phyloP scores from a whole-genome alignment of 2,329 filamentous ascomycete genomes.

The Tolypocladium endophyticum region DNA sequence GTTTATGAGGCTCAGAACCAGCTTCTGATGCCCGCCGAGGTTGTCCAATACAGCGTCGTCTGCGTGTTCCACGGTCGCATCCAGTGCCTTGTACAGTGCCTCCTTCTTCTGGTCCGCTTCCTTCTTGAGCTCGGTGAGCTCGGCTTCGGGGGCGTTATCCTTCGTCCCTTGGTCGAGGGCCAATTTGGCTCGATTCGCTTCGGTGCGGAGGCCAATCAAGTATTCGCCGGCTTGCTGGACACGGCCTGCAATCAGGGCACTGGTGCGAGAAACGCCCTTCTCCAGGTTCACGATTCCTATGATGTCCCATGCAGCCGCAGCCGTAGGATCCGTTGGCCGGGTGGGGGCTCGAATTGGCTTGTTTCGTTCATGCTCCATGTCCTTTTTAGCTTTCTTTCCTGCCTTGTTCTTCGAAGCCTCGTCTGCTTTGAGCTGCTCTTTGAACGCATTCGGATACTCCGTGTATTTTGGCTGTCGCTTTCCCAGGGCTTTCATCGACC shows the following conservation, averaged over 20 bases:
- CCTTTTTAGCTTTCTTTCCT: conserved; percentile 33
- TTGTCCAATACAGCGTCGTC: conserved; percentile 47
- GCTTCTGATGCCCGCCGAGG: conserved; percentile 45
- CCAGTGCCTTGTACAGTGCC: conserved; percentile 38
- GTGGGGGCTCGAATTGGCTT: conserved; percentile 30
- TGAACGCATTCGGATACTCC: conserved; percentile 35
- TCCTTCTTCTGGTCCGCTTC: conserved; percentile 34
- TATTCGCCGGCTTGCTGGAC: conserved; percentile 42
- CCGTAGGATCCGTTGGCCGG: conserved; percentile 33
- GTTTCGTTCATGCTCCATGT: conserved; percentile 26
- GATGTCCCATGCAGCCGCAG: conserved; percentile 42
- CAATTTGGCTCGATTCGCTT: conserved; percentile 36
- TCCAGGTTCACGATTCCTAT: conserved; percentile 40
- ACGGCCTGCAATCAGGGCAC: conserved; percentile 29
- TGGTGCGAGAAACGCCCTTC: conserved; percentile 24
- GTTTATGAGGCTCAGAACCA: conserved; percentile 44
- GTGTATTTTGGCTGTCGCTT: conserved; percentile 35
- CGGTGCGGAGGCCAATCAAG: conserved; percentile 35
- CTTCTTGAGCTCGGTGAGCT: conserved; percentile 26
- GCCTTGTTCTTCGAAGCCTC: conserved; percentile 34
- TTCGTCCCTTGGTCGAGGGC: conserved; percentile 32
- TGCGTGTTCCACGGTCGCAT: conserved; percentile 43
- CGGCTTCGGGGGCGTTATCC: conserved; percentile 26
- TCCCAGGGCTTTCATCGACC: conserved; percentile 28
- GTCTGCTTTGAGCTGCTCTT: conserved; percentile 35